Evolutionary conservation across 352 stramenopile species (phyloP).

Genomic region (Pythium pyrilobum): DNA sequence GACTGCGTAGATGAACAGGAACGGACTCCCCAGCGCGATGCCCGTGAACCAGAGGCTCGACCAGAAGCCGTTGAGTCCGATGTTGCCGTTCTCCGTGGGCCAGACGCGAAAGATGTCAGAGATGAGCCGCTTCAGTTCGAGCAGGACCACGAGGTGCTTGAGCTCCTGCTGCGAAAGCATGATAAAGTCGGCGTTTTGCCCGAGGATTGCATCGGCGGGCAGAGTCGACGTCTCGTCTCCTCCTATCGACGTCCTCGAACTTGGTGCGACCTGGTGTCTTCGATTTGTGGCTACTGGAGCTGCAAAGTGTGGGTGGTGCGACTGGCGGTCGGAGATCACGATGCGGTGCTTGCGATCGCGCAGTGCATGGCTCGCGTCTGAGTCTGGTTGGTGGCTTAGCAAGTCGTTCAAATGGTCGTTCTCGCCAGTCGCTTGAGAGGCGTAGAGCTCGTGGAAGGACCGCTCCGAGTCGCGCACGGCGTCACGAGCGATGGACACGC

Average conservation of each 20-base stretch:
- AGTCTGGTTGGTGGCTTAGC: neutral
- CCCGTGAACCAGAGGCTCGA: slow-evolving; percentile 25
- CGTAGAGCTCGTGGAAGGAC: slow-evolving; percentile 20
- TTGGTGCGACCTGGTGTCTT: slow-evolving; percentile 13
- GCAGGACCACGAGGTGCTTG: slow-evolving; percentile 22
- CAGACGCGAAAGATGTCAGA: slow-evolving; percentile 27
- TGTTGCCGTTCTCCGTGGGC: slow-evolving; percentile 31
- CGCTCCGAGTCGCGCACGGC: slow-evolving; percentile 20
- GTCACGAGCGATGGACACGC: slow-evolving; percentile 22
- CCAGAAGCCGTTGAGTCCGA: slow-evolving; percentile 30
- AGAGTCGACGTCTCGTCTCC: no score
- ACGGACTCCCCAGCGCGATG: slow-evolving; percentile 17
- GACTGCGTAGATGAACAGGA: slow-evolving; percentile 22
- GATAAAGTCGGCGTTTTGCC: slow-evolving; percentile 18
- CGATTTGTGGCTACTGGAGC: neutral
- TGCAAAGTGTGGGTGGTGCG: neutral
- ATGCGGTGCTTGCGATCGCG: neutral
- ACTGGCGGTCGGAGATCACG: slow-evolving; percentile 11
- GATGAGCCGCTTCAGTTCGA: slow-evolving; percentile 19
- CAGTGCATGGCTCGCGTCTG: neutral
- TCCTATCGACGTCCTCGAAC: neutral
- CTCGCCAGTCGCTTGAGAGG: slow-evolving; percentile 10
- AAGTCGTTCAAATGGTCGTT: slow-evolving; percentile 1
- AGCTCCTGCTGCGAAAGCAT: slow-evolving; percentile 25
- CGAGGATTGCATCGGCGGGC: no score